Base-by-base conservation (phyloP, 129 eudicot genomes). In the Pulicaria dysenterica region DNA sequence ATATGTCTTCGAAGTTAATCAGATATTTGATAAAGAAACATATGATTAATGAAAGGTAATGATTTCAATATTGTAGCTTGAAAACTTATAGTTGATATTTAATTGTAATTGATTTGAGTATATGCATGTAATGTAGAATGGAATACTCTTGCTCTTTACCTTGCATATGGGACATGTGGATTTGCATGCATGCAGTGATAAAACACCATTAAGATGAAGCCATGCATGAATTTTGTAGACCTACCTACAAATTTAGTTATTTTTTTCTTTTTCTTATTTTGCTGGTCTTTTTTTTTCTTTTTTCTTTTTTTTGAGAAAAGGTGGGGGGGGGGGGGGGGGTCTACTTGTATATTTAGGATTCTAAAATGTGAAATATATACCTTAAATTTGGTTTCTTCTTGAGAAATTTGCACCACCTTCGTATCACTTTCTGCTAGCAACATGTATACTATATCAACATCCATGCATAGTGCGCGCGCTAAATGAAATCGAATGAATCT, bases 361-460 rank as follows among this genome's bases (percentile, higher is more conserved):
- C 58, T 46, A 15, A 24, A 60, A 12, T 39, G 11, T 11, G 39
- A 58, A 16, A 31, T 83, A n/a, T n/a, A n/a, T n/a, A 86, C 91
- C 86, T 66, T 34, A 56, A 31, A 17, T 72, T 64, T 46, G 8
- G 71, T 57, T 61, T 77, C 75, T 61, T 74, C 80, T 56, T 80
- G 48, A 75, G 73, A 61, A 68, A 49, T 8, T 67, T 77, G 15
- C 8, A 45, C 43, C 42, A 45, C 43, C 42, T 48, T 76, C n/a
- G 48, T 40, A 73, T 71, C 74, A 62, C 14, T 69, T 13, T 76
- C 88, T 86, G 82, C 71, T 76, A 15, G 58, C 31, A 31, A 6
- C 56, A 48, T 56, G 13, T 39, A 6, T 63, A 50, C 13, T 38
- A 58, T 8, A 40, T 41, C 36, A 58, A 17, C 7, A 67, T 41